These are phyloP conservation scores for Agaricales sp. DNA, from an alignment of 1,284 basidiomycete genomes.

Conservation along the genomic window DNA sequence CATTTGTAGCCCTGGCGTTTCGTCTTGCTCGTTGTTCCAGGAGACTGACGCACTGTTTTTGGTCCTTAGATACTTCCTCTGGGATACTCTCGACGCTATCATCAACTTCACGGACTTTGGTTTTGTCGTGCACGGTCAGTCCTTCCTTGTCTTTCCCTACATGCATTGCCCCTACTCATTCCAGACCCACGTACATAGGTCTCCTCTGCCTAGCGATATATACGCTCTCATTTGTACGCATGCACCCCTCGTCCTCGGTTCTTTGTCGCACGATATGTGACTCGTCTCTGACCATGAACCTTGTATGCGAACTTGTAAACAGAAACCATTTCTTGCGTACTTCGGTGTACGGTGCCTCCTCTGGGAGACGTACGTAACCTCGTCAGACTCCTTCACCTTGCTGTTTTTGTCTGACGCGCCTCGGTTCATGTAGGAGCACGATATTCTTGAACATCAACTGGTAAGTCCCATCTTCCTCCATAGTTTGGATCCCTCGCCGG, in stretches of 20 bases:
- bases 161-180: no score
- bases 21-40: conserved; percentile 4
- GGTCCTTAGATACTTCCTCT: conserved; percentile 43
- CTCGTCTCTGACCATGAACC: no score
- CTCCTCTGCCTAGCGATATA: conserved; percentile 51
- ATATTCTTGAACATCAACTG: conserved; percentile 73
- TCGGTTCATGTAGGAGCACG: conserved; percentile 56
- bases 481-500: neutral
- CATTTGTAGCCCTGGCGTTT: conserved; percentile 1
- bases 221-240: conserved; percentile 47
- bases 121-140: conserved; percentile 56
- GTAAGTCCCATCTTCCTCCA: conserved; percentile 21
- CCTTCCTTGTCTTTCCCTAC: conserved; percentile 3
- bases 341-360: conserved; percentile 61
- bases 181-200: conserved; percentile 23
- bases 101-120: conserved; percentile 45
- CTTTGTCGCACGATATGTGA: conserved; percentile 1
- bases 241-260: conserved; percentile 8
- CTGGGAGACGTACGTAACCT: conserved; percentile 56
- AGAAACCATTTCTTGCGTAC: conserved; percentile 70
- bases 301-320: no score
- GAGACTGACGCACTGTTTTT: neutral
- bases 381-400: conserved; percentile 2
- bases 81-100: conserved; percentile 50
- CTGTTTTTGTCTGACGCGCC: conserved; percentile 6